These are phyloP conservation scores for Lepiota venenata DNA, from an alignment of 768 basidiomycete species.

Conservation along the genomic window DNA sequence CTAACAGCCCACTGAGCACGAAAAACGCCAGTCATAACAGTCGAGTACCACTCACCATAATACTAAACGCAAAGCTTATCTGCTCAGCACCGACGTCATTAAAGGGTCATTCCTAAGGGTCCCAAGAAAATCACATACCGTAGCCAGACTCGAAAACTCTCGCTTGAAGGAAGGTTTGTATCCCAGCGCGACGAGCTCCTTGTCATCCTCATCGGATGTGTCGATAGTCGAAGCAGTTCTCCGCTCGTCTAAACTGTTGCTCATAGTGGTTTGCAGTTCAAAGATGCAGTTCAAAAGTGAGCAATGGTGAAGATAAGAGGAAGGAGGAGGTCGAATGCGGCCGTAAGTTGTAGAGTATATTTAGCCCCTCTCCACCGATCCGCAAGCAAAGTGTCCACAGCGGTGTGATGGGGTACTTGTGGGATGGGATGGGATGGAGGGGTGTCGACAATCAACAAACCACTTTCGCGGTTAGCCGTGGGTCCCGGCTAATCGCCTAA, in stretches of 20 bases:
- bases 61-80: constrained; percentile 78
- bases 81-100: constrained; percentile 20
- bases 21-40: neutral
- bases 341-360: neutral
- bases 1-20: constrained; percentile 22
- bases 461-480: no score
- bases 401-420: no score
- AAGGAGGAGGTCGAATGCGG: no score
- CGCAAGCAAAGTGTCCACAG: no score
- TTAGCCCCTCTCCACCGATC: neutral
- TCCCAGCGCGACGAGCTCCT: constrained; percentile 60
- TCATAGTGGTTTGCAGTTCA: constrained; percentile 1
- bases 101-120: neutral
- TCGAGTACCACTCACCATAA: constrained; percentile 46
- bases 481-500: no score
- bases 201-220: constrained; percentile 54
- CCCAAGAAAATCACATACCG: constrained; percentile 39
- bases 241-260: constrained; percentile 18
- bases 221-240: constrained; percentile 18
- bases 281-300: no score
- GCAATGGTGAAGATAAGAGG: no score
- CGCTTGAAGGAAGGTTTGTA: constrained; percentile 81
- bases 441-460: no score
- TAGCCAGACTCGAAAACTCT: constrained; percentile 83
- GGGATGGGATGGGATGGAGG: no score